phyloP scores from a whole-genome alignment of 371 early-diverging fungal genomes.

The Nosema muscidifuracis region DNA sequence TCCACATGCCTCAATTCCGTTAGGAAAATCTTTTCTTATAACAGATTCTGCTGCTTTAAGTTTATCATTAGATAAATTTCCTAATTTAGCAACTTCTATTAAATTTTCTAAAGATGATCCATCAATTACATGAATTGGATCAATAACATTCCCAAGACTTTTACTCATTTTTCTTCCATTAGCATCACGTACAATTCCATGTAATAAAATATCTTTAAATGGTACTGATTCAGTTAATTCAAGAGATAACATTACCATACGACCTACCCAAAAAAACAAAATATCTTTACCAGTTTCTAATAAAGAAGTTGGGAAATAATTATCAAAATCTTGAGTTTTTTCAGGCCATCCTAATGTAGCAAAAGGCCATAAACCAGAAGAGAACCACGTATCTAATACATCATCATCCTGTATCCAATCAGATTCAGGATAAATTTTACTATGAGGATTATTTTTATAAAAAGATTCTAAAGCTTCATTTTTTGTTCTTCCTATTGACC shows the following conservation, averaged over 20 bases:
- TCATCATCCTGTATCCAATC: conserved; percentile 76
- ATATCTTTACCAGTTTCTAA: conserved; percentile 98
- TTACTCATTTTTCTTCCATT: conserved; percentile 99
- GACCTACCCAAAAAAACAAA: conserved; percentile 98
- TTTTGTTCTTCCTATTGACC: conserved; percentile 77
- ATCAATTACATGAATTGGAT: conserved; percentile 93
- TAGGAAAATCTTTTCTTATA: conserved; percentile 82
- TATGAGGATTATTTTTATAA: conserved; percentile 7
- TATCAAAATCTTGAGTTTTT: conserved; percentile 62
- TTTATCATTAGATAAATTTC: conserved; percentile 72
- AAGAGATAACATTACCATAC: conserved; percentile 97
- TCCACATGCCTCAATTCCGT: conserved; percentile 96
- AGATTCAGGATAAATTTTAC: conserved; percentile 61
- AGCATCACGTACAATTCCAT: conserved; percentile 97
- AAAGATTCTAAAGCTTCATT: conserved; percentile 68
- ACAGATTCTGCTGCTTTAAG: neutral
- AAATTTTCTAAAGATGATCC: conserved; percentile 74
- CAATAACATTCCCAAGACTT: conserved; percentile 93
- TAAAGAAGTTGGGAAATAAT: conserved; percentile 81
- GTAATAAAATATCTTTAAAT: conserved; percentile 77
- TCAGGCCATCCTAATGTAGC: conserved; percentile 89
- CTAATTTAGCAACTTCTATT: conserved; percentile 69
- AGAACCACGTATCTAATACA: conserved; percentile 99
- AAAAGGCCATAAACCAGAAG: conserved; percentile 95
- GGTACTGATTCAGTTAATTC: conserved; percentile 85